Evolutionary conservation across 2,329 filamentous ascomycete species (phyloP), one percentile per base, ranked within the genome.

Genomic region (Talaromyces sp.): DNA sequence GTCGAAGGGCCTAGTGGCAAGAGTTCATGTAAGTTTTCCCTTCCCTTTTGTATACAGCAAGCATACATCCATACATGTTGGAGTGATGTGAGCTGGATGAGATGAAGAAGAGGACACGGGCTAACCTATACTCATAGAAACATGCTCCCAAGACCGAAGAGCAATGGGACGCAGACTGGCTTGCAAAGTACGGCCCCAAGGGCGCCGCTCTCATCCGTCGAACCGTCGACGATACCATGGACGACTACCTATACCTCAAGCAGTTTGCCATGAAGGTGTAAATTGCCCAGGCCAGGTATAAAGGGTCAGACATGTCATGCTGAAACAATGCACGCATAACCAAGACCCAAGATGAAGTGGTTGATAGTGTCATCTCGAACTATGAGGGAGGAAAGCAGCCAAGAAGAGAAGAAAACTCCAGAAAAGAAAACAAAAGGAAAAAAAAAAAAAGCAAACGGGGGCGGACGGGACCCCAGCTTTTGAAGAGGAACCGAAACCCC

Each of bases 1-100:
- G 62, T 96, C 90, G 68, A 87, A 82, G 33, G 86, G 86, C 56
- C 77, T 99, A 65, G 87, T 87, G 69, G 84, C 89, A 4, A 69
- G 76, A 58, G 51, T 57, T 47, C 75, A 77, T 55, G 77, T 79
- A 70, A 69, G 75, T 56, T 53, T 47, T 16, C 10, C 8, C 24
- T 35, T 8, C 17, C 19, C 19, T 40, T 4, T 16, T 20, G 14
- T 16, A 13, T 24, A 17, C 22, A 20, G 10, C 8, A 17, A 19
- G 20, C 17, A 16, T 39, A 13, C 10, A 39, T n/a, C 14, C 36
- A 39, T 17, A n/a, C 3, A 11, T 39, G 36, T 39, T 39, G 16
- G n/a, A 5, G 20, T 19, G 17, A n/a, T 13, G 17, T n/a, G 1
- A 3, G 16, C 10, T 32, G 17, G 27, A 17, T n/a, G 29, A 4